These are phyloP conservation scores for Haberlea rhodopensis DNA, from an alignment of 257 asterid species.

Conservation along the genomic window DNA sequence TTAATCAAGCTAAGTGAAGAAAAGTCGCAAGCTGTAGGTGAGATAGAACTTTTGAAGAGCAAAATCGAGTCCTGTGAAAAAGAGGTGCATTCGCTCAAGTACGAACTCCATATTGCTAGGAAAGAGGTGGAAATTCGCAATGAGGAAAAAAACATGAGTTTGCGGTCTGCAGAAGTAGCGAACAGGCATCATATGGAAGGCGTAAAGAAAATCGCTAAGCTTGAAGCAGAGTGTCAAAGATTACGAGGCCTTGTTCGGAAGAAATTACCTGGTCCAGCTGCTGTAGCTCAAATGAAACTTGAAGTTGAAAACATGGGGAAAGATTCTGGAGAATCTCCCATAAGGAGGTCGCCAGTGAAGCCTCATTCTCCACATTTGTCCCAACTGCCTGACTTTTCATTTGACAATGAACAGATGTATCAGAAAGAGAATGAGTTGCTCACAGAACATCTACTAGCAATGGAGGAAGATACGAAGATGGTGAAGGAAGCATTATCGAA, in stretches of 20 bases:
- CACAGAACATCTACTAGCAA: slow-evolving; percentile 68
- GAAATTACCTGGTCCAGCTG: slow-evolving; percentile 97
- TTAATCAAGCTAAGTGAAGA: slow-evolving; percentile 74
- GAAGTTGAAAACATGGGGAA: slow-evolving; percentile 86
- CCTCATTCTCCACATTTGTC: slow-evolving; percentile 64
- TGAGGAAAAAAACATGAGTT: slow-evolving; percentile 93
- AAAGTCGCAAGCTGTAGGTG: slow-evolving; percentile 75
- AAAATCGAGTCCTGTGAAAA: slow-evolving; percentile 64
- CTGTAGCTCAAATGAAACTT: slow-evolving; percentile 95
- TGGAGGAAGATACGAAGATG: slow-evolving; percentile 97
- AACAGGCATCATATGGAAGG: slow-evolving; percentile 94
- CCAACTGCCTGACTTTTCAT: slow-evolving; percentile 55
- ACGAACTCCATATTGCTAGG: slow-evolving; percentile 72
- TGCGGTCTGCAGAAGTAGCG: slow-evolving; percentile 88
- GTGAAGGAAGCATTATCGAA: slow-evolving; percentile 87
- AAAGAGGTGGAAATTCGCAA: slow-evolving; percentile 91
- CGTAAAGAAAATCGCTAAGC: slow-evolving; percentile 82
- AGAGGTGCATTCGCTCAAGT: slow-evolving; percentile 76
- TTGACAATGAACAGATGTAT: slow-evolving; percentile 60
- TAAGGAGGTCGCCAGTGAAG: slow-evolving; percentile 72
- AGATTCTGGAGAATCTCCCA: slow-evolving; percentile 71
- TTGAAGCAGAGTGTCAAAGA: slow-evolving; percentile 97
- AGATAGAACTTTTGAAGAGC: slow-evolving; percentile 65
- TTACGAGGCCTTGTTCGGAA: slow-evolving; percentile 91
- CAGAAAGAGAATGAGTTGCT: slow-evolving; percentile 70